These are phyloP conservation scores for Pelargonium fulgidum DNA, from an alignment of 441 rosid genomes.

Conservation along the genomic window DNA sequence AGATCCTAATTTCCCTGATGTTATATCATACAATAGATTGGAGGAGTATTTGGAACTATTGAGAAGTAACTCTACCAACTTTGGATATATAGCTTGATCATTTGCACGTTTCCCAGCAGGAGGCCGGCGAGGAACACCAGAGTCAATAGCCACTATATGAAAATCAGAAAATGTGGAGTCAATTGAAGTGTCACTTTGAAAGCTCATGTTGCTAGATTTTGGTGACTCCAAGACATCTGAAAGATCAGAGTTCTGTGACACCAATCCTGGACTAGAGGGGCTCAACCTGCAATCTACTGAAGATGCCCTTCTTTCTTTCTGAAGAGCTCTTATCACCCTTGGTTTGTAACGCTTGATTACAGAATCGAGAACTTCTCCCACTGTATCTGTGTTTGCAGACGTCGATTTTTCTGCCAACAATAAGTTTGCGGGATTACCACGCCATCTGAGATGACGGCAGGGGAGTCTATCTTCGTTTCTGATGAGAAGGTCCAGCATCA, in stretches of 20 bases:
- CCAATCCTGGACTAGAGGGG: slow-evolving; percentile 34
- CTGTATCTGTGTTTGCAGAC: slow-evolving; percentile 40
- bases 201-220: slow-evolving; percentile 41
- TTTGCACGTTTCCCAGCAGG: slow-evolving; percentile 95
- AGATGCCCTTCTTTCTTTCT: slow-evolving; percentile 75
- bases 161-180: slow-evolving; percentile 41
- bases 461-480: slow-evolving; percentile 97
- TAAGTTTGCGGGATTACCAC: slow-evolving; percentile 93
- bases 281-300: slow-evolving; percentile 62
- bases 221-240: slow-evolving; percentile 67
- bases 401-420: slow-evolving; percentile 64
- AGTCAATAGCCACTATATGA: slow-evolving; percentile 83
- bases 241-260: slow-evolving; percentile 56
- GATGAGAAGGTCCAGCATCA: slow-evolving; percentile 88
- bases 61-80: slow-evolving; percentile 83
- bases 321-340: slow-evolving; percentile 68
- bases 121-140: slow-evolving; percentile 96
- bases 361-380: slow-evolving; percentile 71
- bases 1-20: slow-evolving; percentile 76
- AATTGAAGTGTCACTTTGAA: slow-evolving; percentile 47
- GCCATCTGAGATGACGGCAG: slow-evolving; percentile 94
- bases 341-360: slow-evolving; percentile 70
- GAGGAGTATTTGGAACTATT: slow-evolving; percentile 67
- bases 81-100: slow-evolving; percentile 87
- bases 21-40: slow-evolving; percentile 67